Base-by-base conservation (phyloP, 306 rosid genomes). In the Fagus sylvatica region DNA sequence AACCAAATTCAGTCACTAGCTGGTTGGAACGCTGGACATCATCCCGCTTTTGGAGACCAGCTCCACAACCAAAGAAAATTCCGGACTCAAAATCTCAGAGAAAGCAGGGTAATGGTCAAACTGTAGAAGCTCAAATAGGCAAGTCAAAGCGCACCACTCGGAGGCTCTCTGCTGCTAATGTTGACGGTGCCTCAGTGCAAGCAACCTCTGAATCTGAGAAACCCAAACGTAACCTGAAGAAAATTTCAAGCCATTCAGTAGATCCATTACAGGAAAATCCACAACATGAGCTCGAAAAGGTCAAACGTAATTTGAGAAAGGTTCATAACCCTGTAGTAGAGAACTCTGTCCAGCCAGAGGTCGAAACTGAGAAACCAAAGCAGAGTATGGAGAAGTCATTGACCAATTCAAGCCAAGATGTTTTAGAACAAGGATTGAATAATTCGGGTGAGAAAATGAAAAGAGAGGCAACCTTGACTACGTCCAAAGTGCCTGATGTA, bases 21-120 rank as follows among this genome's bases (percentile, higher is more conserved):
- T 96, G 99, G 99, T 73, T 88, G 78, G 94, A 90, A 53, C 90
- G 97, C 55, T 96, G 99, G 99, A 90, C 99, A 36, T 79, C 79
- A 69, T 84, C 93, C 69, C 74, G 56, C 67, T 91, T 93, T 76
- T 93, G 99, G 99, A 91, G 83, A 82, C 97, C 98, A 59, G 53
- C 86, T 82, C 87, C 93, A 53, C 97, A 85, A 75, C 91, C 90
- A 48, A 96, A 89, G 87, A 96, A 90, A 83, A 76, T 80, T 74
- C 84, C 84, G 55, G 96, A 91, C 46, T 54, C 83, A 1, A 93
- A 86, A 76, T 79, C 89, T 69, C 96, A 87, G 70, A 93, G 85
- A 85, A 93, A 86, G 83, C 89, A 78, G 71, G 83, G 90, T 59
- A 86, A 72, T 73, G 73, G 74, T 59, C 86, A 89, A 34, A 65